Evolutionary conservation across 345 rosid species (phyloP).

Genomic region (Brassica napus): DNA sequence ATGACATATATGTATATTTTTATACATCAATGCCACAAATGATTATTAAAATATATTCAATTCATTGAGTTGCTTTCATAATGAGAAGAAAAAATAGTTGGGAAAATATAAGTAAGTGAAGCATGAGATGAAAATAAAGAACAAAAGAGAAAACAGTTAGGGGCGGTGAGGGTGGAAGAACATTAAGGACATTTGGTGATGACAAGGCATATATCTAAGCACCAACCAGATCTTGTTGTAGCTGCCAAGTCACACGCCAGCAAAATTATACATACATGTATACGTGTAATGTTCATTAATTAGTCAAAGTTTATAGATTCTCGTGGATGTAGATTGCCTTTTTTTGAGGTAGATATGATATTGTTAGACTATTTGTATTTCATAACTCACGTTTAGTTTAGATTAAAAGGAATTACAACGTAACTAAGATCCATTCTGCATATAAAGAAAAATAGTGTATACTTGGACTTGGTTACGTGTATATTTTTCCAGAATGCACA

Average conservation of each 20-base stretch:
- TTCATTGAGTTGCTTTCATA: background rate
- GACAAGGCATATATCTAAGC: constrained; percentile 29
- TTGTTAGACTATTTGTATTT: constrained; percentile 2
- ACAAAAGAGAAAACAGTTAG: constrained; percentile 34
- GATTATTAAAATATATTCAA: background rate
- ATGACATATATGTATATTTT: background rate
- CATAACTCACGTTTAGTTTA: constrained; percentile 6
- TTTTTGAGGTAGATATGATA: constrained; percentile 14
- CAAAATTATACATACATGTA: constrained; percentile 12
- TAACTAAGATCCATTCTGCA: background rate
- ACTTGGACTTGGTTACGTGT: constrained; percentile 33
- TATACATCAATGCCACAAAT: background rate
- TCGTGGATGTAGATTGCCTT: constrained; percentile 28
- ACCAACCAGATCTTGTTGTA: constrained; percentile 37
- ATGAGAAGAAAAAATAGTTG: background rate
- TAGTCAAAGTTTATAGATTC: constrained; percentile 14
- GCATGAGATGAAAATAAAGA: constrained; percentile 37
- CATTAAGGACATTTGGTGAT: constrained; percentile 35
- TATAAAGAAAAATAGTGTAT: background rate
- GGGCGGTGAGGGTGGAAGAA: constrained; percentile 31
- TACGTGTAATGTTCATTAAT: constrained; percentile 29
- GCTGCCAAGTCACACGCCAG: constrained; percentile 16
- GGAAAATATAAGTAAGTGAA: constrained; percentile 22
- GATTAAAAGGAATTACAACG: background rate
- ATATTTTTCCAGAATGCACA: constrained; percentile 28